Evolutionary conservation across 495 filamentous ascomycete genomes (phyloP), one percentile per base, ranked within the genome.

Genomic region (Pyrenula aspistea): DNA sequence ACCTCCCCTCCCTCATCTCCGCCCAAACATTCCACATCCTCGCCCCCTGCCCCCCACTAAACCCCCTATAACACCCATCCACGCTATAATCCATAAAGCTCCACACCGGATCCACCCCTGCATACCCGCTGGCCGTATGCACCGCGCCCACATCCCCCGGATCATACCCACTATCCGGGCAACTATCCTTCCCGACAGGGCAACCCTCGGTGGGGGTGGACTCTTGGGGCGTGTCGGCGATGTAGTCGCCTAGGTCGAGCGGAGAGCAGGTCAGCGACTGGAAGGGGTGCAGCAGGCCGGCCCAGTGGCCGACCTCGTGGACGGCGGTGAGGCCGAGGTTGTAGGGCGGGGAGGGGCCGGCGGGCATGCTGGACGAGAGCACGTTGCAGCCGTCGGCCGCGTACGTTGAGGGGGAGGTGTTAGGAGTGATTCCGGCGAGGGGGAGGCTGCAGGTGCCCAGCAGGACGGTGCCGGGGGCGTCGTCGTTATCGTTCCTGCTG

Each of bases 301-400:
- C 74, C 80, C 80, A 83, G 62, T 83, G 80, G 22, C 80, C 80
- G 20, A 81, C 77, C 61, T 81, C 78, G 60, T 81, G 78, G 24
- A 79, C 73, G 0, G 75, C 72, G 3, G 78, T 80, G 8, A 72
- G 73, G 23, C 78, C 78, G 19, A 65, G 63, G 48, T 77, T 72
- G 53, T 81, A 81, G 21, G 69, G 67, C 12, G 62, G 48, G 3
- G 75, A 49, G n/a, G 63, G 60, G 25, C 71, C 74, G 19, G 71
- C 73, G 11, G 78, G 75, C 73, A 81, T 77, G 1, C 70, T 75
- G 11, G 65, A 67, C 4, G 76, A 74, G n/a, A 80, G 63, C 4
- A 80, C 66, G 53, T 76, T 79, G 63, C 77, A 81, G 10, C 77
- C 77, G 58, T 81, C 77, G 36, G 71, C 71, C 22, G 71, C 60